Evolutionary conservation across 352 stramenopile species (phyloP), one percentile per base, ranked within the genome.

Genomic region (Globisporangium apiculatum): DNA sequence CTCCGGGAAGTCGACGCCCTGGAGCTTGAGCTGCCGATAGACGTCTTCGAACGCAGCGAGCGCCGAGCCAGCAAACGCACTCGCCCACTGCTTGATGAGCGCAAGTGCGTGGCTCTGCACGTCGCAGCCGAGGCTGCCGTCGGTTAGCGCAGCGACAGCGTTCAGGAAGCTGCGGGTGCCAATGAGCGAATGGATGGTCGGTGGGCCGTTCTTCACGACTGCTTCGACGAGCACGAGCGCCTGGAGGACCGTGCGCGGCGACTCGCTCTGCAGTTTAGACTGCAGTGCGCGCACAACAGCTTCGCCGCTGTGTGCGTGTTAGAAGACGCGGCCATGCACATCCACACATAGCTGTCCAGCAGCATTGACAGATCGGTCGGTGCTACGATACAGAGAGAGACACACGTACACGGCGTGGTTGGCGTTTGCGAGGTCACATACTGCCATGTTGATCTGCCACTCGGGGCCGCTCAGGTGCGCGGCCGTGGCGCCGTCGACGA

Each of bases 51-150:
- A 92, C 2, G 74, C 67, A 14, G 72, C 67, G 11, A 87, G 59
- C 18, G 67, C 60, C 54, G 69, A 73, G 24, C 66, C 66, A 4
- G 72, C 52, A 57, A 90, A 94, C 11, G 79, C 80, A 41, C 85
- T 80, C 0, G 81, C 80, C 85, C 85, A 94, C 50, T 94, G 83
- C 58, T 84, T 83, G 65, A 94, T 91, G 59, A 94, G 61, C 55
- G 83, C 58, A 40, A 90, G 61, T 43, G 85, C 71, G 58, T 89
- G 79, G 55, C 85, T 79, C 67, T 90, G 83, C 49, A 90, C 85
- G 55, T 91, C 82, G 56, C 84, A 76, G 48, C 79, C 79, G 54
- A 83, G 64, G 46, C 65, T 78, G 40, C 79, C 80, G 57, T 92
- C 81, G 7, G 73, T 79, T 6, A 94, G 67, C 40, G 72, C 77